Conservation (phyloP, 2,329 filamentous ascomycete genomes). For the Eurotiales sp. region DNA sequence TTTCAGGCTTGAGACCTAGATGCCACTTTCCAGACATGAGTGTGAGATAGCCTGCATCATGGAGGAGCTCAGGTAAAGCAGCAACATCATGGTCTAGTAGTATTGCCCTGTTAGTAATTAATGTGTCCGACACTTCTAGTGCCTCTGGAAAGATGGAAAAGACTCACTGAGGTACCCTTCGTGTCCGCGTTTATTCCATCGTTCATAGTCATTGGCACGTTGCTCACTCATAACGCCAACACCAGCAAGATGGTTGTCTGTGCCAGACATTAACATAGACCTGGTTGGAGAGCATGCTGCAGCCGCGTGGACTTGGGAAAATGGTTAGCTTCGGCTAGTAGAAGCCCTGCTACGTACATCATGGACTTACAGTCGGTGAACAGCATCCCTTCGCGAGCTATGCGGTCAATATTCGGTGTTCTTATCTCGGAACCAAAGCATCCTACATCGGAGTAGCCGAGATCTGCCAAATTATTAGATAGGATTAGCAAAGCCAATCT, state of each 20-base stretch:
- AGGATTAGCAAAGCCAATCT: too few relatives aligned
- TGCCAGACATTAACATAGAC: slow-evolving; percentile 34
- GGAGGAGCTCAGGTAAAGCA: slow-evolving; percentile 32
- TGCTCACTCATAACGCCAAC: slow-evolving; percentile 29
- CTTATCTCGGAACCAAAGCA: slow-evolving; percentile 30
- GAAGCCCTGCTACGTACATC: too few relatives aligned
- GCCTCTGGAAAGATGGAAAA: too few relatives aligned
- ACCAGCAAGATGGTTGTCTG: slow-evolving; percentile 31
- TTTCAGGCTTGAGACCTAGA: slow-evolving; percentile 27
- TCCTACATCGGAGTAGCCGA: slow-evolving; percentile 28
- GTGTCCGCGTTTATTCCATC: slow-evolving; percentile 26
- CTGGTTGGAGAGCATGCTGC: slow-evolving; percentile 30
- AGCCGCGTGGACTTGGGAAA: slow-evolving; percentile 29
- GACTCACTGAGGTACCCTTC: slow-evolving; percentile 37
- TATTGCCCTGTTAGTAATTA: too few relatives aligned
- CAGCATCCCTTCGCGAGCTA: slow-evolving; percentile 14
- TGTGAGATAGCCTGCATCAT: slow-evolving; percentile 29
- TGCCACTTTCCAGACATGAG: slow-evolving; percentile 39
- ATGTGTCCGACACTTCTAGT: too few relatives aligned
- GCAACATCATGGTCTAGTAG: slow-evolving; percentile 30
- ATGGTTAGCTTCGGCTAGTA: too few relatives aligned
- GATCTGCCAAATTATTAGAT: too few relatives aligned
- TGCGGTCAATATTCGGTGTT: slow-evolving; percentile 19
- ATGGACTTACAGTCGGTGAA: slow-evolving; percentile 28
- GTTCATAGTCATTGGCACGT: slow-evolving; percentile 15